phyloP scores from a whole-genome alignment of 164 flowering plant species.

The Vitis rotundifolia region DNA sequence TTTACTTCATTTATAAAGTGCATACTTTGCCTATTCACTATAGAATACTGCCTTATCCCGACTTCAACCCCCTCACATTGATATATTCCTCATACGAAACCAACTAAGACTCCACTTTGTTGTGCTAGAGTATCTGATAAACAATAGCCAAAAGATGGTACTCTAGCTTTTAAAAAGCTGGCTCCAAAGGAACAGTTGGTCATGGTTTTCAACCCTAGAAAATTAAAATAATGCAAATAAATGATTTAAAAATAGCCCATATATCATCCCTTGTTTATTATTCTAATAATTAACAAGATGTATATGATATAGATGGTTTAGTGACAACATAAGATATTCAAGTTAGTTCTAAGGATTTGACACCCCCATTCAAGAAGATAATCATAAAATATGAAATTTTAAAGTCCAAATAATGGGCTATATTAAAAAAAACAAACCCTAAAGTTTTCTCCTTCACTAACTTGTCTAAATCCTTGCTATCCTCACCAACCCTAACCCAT shows the following conservation, averaged over 20 bases:
- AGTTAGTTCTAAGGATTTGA: too few relatives aligned
- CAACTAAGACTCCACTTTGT: slow-evolving; percentile 33
- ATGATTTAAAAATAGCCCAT: not conserved
- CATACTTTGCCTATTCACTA: too few relatives aligned
- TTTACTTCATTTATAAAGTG: too few relatives aligned
- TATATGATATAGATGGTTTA: not conserved
- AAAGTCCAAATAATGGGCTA: too few relatives aligned
- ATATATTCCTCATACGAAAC: not conserved
- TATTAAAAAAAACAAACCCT: not conserved
- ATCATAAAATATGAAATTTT: too few relatives aligned
- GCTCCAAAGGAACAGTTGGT: slow-evolving; percentile 7
- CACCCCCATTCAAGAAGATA: too few relatives aligned
- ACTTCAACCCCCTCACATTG: not conserved
- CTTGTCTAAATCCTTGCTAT: not conserved
- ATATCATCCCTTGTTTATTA: not conserved
- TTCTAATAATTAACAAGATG: not conserved
- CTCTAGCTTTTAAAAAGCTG: slow-evolving; percentile 17
- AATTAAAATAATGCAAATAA: not conserved
- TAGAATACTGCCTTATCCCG: not conserved
- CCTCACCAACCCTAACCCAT: slow-evolving; percentile 3
- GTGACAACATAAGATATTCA: not conserved
- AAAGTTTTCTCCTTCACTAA: not conserved
- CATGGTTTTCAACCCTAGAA: not conserved
- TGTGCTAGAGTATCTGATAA: not conserved
- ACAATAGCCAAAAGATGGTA: slow-evolving; percentile 12